Conservation (phyloP, 306 rosid genomes). For the Inga oerstediana region DNA sequence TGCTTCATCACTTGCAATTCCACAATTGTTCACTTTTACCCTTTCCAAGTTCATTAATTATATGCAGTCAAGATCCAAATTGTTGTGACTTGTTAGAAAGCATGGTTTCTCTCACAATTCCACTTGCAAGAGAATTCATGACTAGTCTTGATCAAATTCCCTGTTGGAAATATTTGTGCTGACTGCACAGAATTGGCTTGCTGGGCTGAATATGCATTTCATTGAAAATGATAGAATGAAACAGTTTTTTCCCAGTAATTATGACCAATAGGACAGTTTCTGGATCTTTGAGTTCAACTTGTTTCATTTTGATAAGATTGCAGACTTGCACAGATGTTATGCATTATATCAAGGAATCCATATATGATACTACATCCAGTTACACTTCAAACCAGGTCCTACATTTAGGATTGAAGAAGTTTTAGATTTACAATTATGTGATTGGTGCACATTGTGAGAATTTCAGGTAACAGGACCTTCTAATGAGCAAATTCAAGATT, state of each 20-base stretch:
- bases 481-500: constrained; percentile 72
- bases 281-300: constrained; percentile 14
- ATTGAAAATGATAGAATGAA: background rate
- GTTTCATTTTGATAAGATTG: background rate
- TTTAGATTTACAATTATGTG: background rate
- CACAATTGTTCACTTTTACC: background rate
- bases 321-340: background rate
- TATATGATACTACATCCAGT: background rate
- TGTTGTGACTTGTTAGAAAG: background rate
- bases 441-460: constrained; percentile 7
- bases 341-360: background rate
- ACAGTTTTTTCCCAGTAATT: constrained; percentile 5
- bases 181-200: background rate
- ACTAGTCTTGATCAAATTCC: background rate
- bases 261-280: background rate
- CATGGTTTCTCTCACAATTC: background rate
- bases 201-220: background rate
- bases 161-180: background rate
- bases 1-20: background rate
- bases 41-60: background rate
- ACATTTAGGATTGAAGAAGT: no score
- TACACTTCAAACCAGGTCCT: no score
- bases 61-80: background rate
- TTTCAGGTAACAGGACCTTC: constrained; percentile 80
- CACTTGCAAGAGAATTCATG: background rate